A percentile compares a stretch with the other conserved stretches of the same genome.
Evolutionary conservation across 1,139 yeast genomes (phyloP).

Genomic region (Candida mesenterica): DNA sequence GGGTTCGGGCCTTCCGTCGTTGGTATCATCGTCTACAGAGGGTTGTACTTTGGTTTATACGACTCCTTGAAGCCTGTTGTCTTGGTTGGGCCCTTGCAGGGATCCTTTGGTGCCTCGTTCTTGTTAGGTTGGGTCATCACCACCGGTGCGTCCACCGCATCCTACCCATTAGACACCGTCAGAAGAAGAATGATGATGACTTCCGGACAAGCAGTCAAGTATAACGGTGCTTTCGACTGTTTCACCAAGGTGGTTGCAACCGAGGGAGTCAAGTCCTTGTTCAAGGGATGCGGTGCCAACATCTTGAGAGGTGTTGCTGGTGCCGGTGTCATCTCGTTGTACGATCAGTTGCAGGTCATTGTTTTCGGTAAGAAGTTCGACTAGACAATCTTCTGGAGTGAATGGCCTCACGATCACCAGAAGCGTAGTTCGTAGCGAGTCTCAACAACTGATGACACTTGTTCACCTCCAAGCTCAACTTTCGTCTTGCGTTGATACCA

Average conservation of each 20-base stretch:
- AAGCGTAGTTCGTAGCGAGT: too few relatives aligned
- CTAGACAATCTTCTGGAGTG: too few relatives aligned
- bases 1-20: slow-evolving; percentile 57
- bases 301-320: slow-evolving; percentile 59
- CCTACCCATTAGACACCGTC: slow-evolving; percentile 55
- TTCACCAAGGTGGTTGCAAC: slow-evolving; percentile 50
- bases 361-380: slow-evolving; percentile 49
- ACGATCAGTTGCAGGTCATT: slow-evolving; percentile 53
- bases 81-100: slow-evolving; percentile 55
- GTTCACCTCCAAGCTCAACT: too few relatives aligned
- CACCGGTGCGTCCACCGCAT: slow-evolving; percentile 55
- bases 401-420: too few relatives aligned
- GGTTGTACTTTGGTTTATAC: slow-evolving; percentile 55
- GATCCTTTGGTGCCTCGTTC: slow-evolving; percentile 55
- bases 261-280: slow-evolving; percentile 50
- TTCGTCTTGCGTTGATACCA: too few relatives aligned
- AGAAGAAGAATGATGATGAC: slow-evolving; percentile 62
- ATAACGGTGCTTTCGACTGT: slow-evolving; percentile 52
- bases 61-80: slow-evolving; percentile 55
- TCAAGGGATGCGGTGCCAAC: slow-evolving; percentile 59
- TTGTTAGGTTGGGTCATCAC: slow-evolving; percentile 56
- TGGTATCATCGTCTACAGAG: slow-evolving; percentile 56
- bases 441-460: too few relatives aligned
- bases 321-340: slow-evolving; percentile 55
- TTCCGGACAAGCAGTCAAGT: slow-evolving; percentile 55